Conservation (phyloP, 2,329 filamentous ascomycete species). For the Penicillium sp. region DNA sequence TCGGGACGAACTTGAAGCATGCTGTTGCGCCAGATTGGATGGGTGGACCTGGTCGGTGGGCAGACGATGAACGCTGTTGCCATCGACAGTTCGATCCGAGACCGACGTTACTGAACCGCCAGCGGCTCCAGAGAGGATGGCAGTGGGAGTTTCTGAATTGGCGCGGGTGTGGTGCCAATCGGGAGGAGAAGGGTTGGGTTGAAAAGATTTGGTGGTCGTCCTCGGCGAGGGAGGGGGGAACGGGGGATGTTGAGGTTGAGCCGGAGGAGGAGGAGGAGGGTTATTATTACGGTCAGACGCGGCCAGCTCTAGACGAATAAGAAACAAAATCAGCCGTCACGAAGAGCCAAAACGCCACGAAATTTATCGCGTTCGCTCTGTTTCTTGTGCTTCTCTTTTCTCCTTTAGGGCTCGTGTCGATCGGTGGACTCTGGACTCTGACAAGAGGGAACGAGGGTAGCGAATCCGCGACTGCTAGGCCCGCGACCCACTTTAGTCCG, state of each 20-base stretch:
- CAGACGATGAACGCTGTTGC: constrained; percentile 41
- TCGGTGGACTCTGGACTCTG: constrained; percentile 28
- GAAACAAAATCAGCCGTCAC: constrained; percentile 23
- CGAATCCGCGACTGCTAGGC: constrained; percentile 37
- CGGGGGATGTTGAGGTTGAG: constrained; percentile 9
- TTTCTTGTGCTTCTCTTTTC: constrained; percentile 3
- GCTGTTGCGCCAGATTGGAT: constrained; percentile 46
- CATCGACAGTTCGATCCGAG: constrained; percentile 45
- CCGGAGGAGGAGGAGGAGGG: constrained; percentile 33
- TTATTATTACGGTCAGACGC: constrained; percentile 24
- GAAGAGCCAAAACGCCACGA: constrained; percentile 24
- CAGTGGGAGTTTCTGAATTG: constrained; percentile 69
- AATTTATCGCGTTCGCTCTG: constrained; percentile 18
- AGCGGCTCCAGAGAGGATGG: constrained; percentile 59
- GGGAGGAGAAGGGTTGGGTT: constrained; percentile 54
- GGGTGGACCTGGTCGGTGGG: constrained; percentile 39
- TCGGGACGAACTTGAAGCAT: constrained; percentile 44
- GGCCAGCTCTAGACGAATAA: constrained; percentile 18
- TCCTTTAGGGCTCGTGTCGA: constrained; percentile 26
- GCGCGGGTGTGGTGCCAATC: constrained; percentile 71
- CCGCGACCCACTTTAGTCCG: constrained; percentile 38
- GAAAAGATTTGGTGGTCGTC: constrained; percentile 68
- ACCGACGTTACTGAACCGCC: constrained; percentile 42
- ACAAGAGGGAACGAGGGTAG: constrained; percentile 29
- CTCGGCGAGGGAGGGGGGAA: constrained; percentile 54